Evolutionary conservation across 441 rosid genomes (phyloP), one percentile per base, ranked within the genome.

Genomic region (Populus trichocarpa): DNA sequence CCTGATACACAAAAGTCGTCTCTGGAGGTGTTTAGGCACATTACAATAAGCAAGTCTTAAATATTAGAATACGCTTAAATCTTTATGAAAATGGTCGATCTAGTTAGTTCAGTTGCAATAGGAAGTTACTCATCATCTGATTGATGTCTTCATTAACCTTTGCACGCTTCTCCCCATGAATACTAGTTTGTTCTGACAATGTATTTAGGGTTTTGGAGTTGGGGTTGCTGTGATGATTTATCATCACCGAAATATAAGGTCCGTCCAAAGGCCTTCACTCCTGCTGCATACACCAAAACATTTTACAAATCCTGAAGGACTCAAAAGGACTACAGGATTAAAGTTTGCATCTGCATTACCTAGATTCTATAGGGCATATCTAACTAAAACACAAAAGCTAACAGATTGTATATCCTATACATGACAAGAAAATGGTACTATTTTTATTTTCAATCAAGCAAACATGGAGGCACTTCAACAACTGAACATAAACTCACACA

Each of bases 231-330:
- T 50, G 83, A 77, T 76, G 85, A 20, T 26, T 61, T 67, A 8
- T 73, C 32, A 67, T 38, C 46, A 2, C 28, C 78, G 82, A 80
- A 80, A 71, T 64, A 78, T 70, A 83, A 81, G 81, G 82, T 84
- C 74, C 81, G 74, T 86, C 83, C 86, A 75, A 81, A 86, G 79
- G 83, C 86, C 80, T 75, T 42, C 74, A 2, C 84, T 81, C 77
- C 72, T 28, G 30, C 30, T 28, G 30, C 30, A 28, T 28, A 71
- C 42, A 33, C 59, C 63, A 67, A 50, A 46, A 20, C 20, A 30
- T 35, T 33, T 5, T 11, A 23, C 6, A 13, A 42, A 33, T 22
- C n/a, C 59, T 16, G 11, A n/a, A 1, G 4, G 10, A 8, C 40
- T 23, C 61, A 28, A 65, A 40, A 74, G n/a, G 11, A 5, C 23